A percentile compares a stretch with the other conserved stretches of the same genome.
Conservation (phyloP, 1,139 yeast species). For the Lodderomyces theae region DNA sequence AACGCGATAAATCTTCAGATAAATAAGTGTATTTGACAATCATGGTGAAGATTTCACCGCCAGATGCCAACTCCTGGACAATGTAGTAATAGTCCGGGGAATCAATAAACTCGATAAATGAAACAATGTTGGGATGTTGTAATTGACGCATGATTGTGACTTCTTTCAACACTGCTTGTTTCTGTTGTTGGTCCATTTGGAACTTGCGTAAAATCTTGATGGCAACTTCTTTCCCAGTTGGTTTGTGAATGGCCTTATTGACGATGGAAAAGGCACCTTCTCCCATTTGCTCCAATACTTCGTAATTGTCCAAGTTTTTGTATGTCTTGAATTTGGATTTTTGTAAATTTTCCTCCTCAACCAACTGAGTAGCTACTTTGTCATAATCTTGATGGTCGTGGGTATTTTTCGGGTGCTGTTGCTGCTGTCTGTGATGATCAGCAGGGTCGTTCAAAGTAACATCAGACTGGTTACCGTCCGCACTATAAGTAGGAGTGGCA, state of each 20-base stretch:
- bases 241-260: constrained; percentile 59
- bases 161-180: constrained; percentile 55
- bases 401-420: background rate
- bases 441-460: constrained; percentile 11
- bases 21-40: constrained; percentile 56
- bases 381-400: constrained; percentile 28
- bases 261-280: constrained; percentile 95
- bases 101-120: constrained; percentile 49
- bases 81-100: constrained; percentile 48
- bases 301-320: constrained; percentile 48
- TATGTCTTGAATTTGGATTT: constrained; percentile 38
- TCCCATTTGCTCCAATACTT: constrained; percentile 66
- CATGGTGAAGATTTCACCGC: constrained; percentile 58
- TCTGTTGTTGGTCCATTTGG: constrained; percentile 53
- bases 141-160: constrained; percentile 58
- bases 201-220: constrained; percentile 54
- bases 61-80: constrained; percentile 51
- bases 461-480: constrained; percentile 7
- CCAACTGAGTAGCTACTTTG: constrained; percentile 57
- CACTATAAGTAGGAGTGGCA: background rate
- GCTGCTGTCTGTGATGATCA: constrained; percentile 5
- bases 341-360: constrained; percentile 55
- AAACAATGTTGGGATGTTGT: constrained; percentile 49
- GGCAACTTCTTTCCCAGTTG: constrained; percentile 61
- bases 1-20: constrained; percentile 54